Evolutionary conservation across 345 rosid species (phyloP).

Genomic region (Triadica sebifera): DNA sequence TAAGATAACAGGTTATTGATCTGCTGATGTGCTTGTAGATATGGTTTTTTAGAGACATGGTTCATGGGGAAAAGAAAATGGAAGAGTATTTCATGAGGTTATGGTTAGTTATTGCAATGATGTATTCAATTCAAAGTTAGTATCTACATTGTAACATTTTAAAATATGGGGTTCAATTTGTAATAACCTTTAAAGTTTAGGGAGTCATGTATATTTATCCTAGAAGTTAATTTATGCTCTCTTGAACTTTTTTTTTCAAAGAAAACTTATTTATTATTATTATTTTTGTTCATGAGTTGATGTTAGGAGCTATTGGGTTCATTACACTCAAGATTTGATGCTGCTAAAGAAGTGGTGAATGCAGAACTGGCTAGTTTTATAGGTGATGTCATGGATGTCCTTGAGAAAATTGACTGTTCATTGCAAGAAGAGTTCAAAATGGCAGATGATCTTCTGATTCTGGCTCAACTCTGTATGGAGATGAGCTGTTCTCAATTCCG

Average conservation of each 20-base stretch:
- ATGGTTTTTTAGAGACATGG: no score
- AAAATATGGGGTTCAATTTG: neutral
- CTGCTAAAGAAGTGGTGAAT: constrained; percentile 65
- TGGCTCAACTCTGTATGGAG: constrained; percentile 56
- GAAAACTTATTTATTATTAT: constrained; percentile 2
- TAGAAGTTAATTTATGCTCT: neutral
- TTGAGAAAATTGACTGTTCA: constrained; percentile 52
- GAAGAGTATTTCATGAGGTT: no score
- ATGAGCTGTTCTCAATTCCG: constrained; percentile 64
- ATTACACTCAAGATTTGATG: constrained; percentile 65
- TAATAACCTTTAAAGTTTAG: neutral
- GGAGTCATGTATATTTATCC: neutral
- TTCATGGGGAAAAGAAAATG: no score
- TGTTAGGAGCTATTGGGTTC: constrained; percentile 67
- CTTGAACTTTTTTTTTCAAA: constrained; percentile 1
- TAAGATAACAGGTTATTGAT: no score
- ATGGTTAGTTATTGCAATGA: no score
- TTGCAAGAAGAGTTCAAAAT: constrained; percentile 50
- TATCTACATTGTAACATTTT: no score
- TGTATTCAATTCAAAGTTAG: no score
- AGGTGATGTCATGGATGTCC: constrained; percentile 50
- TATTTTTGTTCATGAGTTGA: constrained; percentile 15
- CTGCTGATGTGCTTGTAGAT: no score
- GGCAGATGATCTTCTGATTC: constrained; percentile 53
- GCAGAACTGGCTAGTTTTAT: constrained; percentile 55